Percentiles rank a stretch among this genome's conserved stretches.
These are phyloP conservation scores for Prorocentrum cordatum DNA, from an alignment of 169 alveolate species.

Conservation along the genomic window DNA sequence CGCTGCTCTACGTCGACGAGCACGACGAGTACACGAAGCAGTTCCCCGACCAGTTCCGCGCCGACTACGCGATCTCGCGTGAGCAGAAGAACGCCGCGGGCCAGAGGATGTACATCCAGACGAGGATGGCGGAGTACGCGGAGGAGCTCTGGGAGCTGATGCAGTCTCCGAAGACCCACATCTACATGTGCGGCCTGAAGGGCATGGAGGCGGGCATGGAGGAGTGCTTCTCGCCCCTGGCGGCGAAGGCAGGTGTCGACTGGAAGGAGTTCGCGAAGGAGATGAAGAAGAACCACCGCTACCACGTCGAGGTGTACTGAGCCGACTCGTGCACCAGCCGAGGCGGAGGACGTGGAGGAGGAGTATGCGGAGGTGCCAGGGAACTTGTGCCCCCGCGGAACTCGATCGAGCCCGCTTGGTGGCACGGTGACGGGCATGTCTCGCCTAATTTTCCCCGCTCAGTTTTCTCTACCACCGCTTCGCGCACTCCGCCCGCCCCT, in stretches of 20 bases:
- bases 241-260: conserved; percentile 31
- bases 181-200: conserved; percentile 59
- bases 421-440: too few relatives aligned
- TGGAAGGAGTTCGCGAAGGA: neutral
- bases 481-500: too few relatives aligned
- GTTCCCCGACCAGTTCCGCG: conserved; percentile 38
- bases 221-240: conserved; percentile 46
- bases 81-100: conserved; percentile 58
- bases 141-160: conserved; percentile 59
- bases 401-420: too few relatives aligned
- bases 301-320: too few relatives aligned
- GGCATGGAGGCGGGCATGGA: conserved; percentile 53
- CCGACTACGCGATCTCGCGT: conserved; percentile 64
- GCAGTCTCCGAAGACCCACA: conserved; percentile 52
- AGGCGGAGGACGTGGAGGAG: too few relatives aligned
- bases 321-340: too few relatives aligned
- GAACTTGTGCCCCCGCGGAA: too few relatives aligned
- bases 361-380: too few relatives aligned
- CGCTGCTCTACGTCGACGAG: conserved; percentile 46
- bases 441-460: too few relatives aligned
- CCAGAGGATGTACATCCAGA: conserved; percentile 64
- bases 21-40: conserved; percentile 42
- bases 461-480: too few relatives aligned
- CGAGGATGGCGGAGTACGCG: conserved; percentile 61
- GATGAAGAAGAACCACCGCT: too few relatives aligned